phyloP scores from a whole-genome alignment of 2,329 filamentous ascomycete species.

The Hymenoscyphus albidus region DNA sequence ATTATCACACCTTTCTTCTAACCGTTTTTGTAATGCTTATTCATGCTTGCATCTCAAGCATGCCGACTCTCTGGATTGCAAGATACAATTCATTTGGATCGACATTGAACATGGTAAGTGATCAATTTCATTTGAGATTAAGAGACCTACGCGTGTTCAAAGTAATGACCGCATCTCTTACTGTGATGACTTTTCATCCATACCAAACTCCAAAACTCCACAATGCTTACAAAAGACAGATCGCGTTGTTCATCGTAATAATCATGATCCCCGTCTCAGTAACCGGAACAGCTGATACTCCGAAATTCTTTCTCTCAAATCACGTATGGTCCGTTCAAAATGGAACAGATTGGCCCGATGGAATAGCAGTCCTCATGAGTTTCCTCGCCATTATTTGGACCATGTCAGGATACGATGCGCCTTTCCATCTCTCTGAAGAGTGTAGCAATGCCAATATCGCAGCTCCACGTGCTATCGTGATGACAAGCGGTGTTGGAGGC shows the following conservation, averaged over 20 bases:
- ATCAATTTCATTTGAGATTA: conserved; percentile 36
- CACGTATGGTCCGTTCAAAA: conserved; percentile 67
- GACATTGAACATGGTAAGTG: conserved; percentile 65
- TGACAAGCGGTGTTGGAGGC: conserved; percentile 64
- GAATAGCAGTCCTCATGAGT: conserved; percentile 65
- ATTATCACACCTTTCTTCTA: conserved; percentile 66
- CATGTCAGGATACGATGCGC: conserved; percentile 63
- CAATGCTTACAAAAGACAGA: not conserved
- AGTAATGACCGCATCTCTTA: not conserved
- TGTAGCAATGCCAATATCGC: conserved; percentile 70
- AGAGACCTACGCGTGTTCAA: not conserved
- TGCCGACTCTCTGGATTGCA: conserved; percentile 69
- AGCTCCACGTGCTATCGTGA: conserved; percentile 66
- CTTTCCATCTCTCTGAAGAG: conserved; percentile 72
- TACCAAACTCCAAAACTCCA: not conserved
- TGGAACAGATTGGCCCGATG: conserved; percentile 63
- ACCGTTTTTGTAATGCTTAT: conserved; percentile 64
- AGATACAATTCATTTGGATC: conserved; percentile 67
- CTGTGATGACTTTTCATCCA: not conserved
- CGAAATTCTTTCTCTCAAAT: conserved; percentile 53
- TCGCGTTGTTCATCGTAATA: conserved; percentile 8
- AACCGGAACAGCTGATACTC: conserved; percentile 44
- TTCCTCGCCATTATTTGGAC: conserved; percentile 71
- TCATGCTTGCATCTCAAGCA: conserved; percentile 63
- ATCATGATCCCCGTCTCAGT: conserved; percentile 62